These are phyloP conservation scores for Naganishia onofrii DNA, from an alignment of 768 basidiomycete species.

Conservation along the genomic window DNA sequence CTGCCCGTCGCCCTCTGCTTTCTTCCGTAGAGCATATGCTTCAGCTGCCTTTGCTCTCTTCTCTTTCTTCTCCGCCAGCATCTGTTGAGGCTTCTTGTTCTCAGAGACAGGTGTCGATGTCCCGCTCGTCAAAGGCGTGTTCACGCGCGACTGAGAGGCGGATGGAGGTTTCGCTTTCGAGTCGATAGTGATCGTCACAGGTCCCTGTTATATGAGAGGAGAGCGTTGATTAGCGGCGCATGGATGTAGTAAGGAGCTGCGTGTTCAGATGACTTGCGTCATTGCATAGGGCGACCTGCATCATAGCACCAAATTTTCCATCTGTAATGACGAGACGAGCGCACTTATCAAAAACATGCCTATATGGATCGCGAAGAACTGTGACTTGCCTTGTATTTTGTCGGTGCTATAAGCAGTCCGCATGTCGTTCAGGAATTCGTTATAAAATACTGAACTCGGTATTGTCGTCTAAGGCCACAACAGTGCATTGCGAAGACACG, in stretches of 20 bases:
- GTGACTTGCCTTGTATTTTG: conserved; percentile 69
- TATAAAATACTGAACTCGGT: conserved; percentile 60
- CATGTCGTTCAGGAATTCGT: conserved; percentile 68
- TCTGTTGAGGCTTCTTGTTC: background rate
- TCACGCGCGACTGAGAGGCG: background rate
- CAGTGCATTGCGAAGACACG: too few relatives aligned
- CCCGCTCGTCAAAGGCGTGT: conserved; percentile 8
- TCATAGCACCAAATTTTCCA: conserved; percentile 94
- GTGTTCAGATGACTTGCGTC: conserved; percentile 55
- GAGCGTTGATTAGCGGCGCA: background rate
- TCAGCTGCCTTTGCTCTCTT: conserved; percentile 8
- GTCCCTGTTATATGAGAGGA: conserved; percentile 1
- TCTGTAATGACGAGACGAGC: conserved; percentile 57
- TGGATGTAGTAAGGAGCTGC: too few relatives aligned
- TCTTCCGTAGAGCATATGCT: background rate
- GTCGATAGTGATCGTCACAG: conserved; percentile 17
- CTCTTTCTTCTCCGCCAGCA: conserved; percentile 14
- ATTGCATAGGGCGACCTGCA: conserved; percentile 81
- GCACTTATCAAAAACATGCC: background rate
- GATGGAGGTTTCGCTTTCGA: conserved; percentile 12
- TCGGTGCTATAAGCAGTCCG: conserved; percentile 66
- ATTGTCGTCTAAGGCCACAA: conserved; percentile 1
- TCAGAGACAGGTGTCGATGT: background rate
- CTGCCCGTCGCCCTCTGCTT: background rate
- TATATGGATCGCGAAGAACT: background rate